Conservation (phyloP, 805 yeast genomes). For the Myxozyma lipomycoides region DNA sequence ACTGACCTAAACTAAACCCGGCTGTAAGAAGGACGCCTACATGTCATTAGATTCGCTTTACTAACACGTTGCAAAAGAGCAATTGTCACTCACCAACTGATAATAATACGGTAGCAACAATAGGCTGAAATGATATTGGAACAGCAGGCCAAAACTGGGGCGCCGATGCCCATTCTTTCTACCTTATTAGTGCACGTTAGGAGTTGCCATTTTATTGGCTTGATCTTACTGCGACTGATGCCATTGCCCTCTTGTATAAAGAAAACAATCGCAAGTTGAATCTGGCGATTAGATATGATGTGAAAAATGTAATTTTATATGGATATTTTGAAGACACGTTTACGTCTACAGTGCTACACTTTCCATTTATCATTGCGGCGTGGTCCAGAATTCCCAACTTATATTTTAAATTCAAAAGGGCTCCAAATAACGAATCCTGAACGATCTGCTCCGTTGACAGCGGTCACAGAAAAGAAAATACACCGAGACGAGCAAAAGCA, state of each 20-base stretch:
- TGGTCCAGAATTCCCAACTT: too few species aligned
- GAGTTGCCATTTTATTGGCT: background rate
- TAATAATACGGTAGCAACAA: constrained; percentile 10
- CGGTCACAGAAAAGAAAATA: too few species aligned
- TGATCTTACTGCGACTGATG: background rate
- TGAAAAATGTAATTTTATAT: too few species aligned
- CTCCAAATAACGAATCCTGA: too few species aligned
- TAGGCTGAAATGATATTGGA: constrained; percentile 11
- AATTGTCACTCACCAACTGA: constrained; percentile 7
- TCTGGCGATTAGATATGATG: background rate
- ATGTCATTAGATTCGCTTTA: background rate
- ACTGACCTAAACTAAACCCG: constrained; percentile 12
- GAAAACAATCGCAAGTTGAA: background rate
- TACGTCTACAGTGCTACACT: too few species aligned
- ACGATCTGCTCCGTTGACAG: too few species aligned
- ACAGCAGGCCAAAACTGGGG: constrained; percentile 18
- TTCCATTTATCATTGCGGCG: too few species aligned
- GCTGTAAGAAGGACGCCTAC: constrained; percentile 17
- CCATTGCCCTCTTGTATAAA: background rate
- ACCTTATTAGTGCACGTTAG: background rate
- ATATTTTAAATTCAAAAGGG: too few species aligned
- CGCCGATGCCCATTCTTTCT: constrained; percentile 21
- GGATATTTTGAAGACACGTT: too few species aligned
- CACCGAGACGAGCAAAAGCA: too few species aligned
- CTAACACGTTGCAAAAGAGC: background rate